Base-by-base conservation (phyloP, 805 yeast genomes). In the Saccharomycopsis capsularis region DNA sequence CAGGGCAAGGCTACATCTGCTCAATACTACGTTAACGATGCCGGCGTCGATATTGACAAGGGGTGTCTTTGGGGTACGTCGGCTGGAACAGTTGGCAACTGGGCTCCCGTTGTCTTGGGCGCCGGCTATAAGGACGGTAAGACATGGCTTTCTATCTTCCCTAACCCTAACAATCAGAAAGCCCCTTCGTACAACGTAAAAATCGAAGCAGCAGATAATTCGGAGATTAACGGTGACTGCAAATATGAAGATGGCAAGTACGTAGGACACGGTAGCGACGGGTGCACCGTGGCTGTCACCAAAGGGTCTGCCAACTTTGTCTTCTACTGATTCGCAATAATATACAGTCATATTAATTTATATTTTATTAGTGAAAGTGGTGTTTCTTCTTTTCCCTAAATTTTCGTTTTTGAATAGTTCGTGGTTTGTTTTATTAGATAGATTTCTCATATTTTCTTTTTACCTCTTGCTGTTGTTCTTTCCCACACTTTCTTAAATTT, bases 11-110 rank as follows among this genome's bases (percentile, higher is more conserved):
- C 73, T 59, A 91, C 99, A 37, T 88, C 97, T 49, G 84, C 96
- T 55, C 99, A 91, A 74, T 93, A 87, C 79, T 91, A 91, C 70
- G 97, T 91, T 56, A 91, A 91, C 81, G 79, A 91, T 63, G 96
- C 96, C 48, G 98, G 98, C 75, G 87, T 88, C 58, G 75, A 87
- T 47, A 74, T 73, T 63, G 84, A 82, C 65, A 93, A 90, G 55
- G 98, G 97, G 60, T 91, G 99, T 75, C 67, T 85, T 59, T 91
- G 99, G 99, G 95, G 96, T 66, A 65, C 78, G 47, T 60, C 74
- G 3, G 87, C 88, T 56, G 75, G 89, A 37, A 84, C 82, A 60
- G 69, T 85, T 57, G 99, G 99, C 72, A 91, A 91, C 85, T 91
- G 96, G 96, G 86, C 88, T 45, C 88, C 88, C 56, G 72, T 82